Conservation (phyloP, 495 filamentous ascomycete species). For the Hypomontagnella submonticulosa region DNA sequence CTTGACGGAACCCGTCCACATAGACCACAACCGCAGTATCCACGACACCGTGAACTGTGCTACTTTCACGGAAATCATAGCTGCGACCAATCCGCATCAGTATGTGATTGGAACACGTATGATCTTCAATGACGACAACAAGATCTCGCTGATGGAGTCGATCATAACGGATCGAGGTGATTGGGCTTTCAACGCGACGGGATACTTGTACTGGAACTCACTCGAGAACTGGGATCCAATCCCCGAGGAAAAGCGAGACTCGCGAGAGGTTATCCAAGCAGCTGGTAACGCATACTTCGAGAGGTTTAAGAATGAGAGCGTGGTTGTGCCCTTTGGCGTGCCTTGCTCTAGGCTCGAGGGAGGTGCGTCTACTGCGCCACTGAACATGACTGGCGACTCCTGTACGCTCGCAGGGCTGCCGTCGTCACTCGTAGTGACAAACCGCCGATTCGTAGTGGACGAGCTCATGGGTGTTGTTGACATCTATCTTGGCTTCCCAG, state of each 20-base stretch:
- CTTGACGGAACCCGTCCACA: constrained; percentile 48
- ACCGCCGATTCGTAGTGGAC: constrained; percentile 55
- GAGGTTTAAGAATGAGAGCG: constrained; percentile 49
- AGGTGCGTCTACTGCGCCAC: constrained; percentile 48
- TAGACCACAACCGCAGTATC: constrained; percentile 54
- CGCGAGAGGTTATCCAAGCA: constrained; percentile 47
- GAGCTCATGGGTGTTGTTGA: constrained; percentile 51
- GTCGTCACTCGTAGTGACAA: constrained; percentile 48
- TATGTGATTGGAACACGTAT: constrained; percentile 58
- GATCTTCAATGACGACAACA: constrained; percentile 42
- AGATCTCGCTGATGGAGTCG: constrained; percentile 51
- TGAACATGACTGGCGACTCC: constrained; percentile 44
- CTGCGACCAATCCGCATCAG: constrained; percentile 44
- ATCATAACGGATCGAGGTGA: constrained; percentile 53
- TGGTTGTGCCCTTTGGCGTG: constrained; percentile 48
- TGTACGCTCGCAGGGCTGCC: constrained; percentile 50
- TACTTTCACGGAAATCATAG: constrained; percentile 55
- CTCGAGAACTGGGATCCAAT: constrained; percentile 53
- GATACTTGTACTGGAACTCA: constrained; percentile 44
- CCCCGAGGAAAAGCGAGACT: constrained; percentile 44
- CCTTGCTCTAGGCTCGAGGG: constrained; percentile 54
- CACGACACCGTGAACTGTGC: constrained; percentile 54
- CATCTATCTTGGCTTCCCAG: constrained; percentile 53
- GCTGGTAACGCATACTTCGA: constrained; percentile 54
- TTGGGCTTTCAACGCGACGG: constrained; percentile 57